Evolutionary conservation across 225 moss, liverwort and hornwort species (phyloP), one percentile per base, ranked within the genome.

Genomic region (Polytrichum formosum): DNA sequence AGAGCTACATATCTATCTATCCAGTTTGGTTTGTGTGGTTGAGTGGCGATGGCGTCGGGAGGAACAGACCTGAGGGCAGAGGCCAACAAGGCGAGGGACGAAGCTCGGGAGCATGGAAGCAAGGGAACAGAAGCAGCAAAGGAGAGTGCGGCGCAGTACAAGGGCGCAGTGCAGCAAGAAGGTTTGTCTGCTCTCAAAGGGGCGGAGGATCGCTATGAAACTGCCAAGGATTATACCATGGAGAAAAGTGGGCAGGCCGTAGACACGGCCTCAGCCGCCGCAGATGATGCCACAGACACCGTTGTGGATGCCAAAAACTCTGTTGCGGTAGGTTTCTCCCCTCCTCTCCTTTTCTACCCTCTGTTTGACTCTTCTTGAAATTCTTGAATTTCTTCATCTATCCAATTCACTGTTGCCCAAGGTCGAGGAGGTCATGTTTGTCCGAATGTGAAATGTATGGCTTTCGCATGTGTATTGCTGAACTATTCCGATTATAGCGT

Each of bases 81-180:
- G 74, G 67, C 85, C 1, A 72, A 72, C 13, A 61, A 61, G 5
- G 79, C 74, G 2, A 35, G 70, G 30, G 72, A 72, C 17, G 77
- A 79, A 5, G 82, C 79, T 2, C 69, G 74, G 22, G 85, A 85
- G 67, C 77, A 72, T 6, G 77, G 55, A 7, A 63, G 69, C 0
- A 82, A 67, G 69, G 82, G 85, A 6, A 33, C 82, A 1, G 82
- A 75, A 70, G 82, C 77, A 16, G 82, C 79, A 56, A 79, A 85
- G 74, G 74, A 79, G 69, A 54, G 55, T 55, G 77, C 69, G 1
- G 56, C 35, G 46, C 72, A 85, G 59, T 85, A 67, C 60, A 79
- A 79, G 60, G 79, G 67, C 7, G 77, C 79, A 7, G 72, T 23
- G 70, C 79, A 77, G 61, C 22, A 82, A 61, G 82, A 77, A 55